Conservation (phyloP, 257 asterid species). For the Eucommia ulmoides region DNA sequence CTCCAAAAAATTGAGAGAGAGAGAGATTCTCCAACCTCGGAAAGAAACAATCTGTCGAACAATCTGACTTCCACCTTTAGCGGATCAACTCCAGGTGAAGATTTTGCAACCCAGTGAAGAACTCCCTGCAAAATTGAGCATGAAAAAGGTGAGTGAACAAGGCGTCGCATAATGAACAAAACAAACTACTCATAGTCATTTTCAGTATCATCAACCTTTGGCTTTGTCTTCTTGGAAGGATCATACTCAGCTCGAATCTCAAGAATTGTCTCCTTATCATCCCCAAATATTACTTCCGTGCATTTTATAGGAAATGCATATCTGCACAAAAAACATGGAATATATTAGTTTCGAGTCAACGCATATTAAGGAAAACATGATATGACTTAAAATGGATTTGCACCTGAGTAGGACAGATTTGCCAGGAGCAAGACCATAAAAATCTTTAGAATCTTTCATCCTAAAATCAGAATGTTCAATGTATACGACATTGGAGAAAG, state of each 20-base stretch:
- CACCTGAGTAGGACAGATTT: constrained; percentile 88
- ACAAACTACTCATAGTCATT: constrained; percentile 1
- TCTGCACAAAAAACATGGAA: constrained; percentile 29
- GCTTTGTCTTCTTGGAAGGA: constrained; percentile 65
- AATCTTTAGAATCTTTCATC: constrained; percentile 81
- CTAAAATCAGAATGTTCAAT: constrained; percentile 81
- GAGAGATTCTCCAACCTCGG: constrained; percentile 51
- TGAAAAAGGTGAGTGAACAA: not conserved
- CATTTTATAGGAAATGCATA: constrained; percentile 84
- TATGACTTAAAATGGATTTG: not conserved
- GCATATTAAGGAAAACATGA: not conserved
- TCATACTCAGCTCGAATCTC: constrained; percentile 81
- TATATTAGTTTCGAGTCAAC: not conserved
- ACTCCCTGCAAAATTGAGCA: constrained; percentile 45
- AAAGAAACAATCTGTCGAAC: constrained; percentile 63
- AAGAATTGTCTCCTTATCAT: constrained; percentile 48
- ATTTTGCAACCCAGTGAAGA: constrained; percentile 89
- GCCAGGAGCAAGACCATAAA: constrained; percentile 96
- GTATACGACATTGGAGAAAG: constrained; percentile 77
- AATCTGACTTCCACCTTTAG: constrained; percentile 77
- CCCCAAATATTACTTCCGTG: constrained; percentile 54
- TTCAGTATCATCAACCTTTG: constrained; percentile 42
- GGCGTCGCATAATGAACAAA: no score
- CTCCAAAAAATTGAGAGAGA: not conserved
- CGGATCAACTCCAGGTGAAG: constrained; percentile 62